phyloP scores from a whole-genome alignment of 768 basidiomycete genomes.

The Phallus indusiatus region DNA sequence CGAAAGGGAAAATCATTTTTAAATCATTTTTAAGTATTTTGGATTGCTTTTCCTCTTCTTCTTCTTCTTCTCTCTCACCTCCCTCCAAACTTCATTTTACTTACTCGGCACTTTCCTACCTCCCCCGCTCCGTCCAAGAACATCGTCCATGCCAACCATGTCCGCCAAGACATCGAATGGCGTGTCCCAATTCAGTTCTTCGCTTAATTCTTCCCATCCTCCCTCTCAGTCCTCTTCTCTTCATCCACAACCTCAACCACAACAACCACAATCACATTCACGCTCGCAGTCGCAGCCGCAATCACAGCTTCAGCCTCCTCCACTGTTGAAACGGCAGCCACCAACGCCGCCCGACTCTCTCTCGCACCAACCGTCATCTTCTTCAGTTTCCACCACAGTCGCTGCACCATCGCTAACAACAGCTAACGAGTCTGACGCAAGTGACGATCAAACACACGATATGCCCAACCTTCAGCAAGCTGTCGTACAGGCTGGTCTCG shows the following conservation, averaged over 20 bases:
- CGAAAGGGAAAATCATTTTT: not conserved
- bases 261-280: too few species aligned
- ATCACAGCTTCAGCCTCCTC: not conserved
- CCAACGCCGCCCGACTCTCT: conserved; percentile 7
- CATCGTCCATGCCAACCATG: not conserved
- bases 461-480: conserved; percentile 1
- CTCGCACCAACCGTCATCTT: conserved; percentile 4
- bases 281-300: not conserved
- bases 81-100: not conserved
- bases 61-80: not conserved
- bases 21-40: too few species aligned
- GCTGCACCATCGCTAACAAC: not conserved
- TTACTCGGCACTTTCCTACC: not conserved
- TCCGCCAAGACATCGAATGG: not conserved
- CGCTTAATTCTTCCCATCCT: not conserved
- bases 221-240: not conserved
- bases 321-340: conserved; percentile 2
- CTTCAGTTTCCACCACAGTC: conserved; percentile 2
- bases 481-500: not conserved
- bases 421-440: too few species aligned
- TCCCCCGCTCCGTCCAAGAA: too few species aligned
- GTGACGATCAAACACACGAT: not conserved
- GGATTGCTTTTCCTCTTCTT: not conserved
- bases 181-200: not conserved
- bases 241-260: conserved; percentile 2